Conservation (phyloP, 305 asterid species). For the Fraxinus xanthoxyloides region DNA sequence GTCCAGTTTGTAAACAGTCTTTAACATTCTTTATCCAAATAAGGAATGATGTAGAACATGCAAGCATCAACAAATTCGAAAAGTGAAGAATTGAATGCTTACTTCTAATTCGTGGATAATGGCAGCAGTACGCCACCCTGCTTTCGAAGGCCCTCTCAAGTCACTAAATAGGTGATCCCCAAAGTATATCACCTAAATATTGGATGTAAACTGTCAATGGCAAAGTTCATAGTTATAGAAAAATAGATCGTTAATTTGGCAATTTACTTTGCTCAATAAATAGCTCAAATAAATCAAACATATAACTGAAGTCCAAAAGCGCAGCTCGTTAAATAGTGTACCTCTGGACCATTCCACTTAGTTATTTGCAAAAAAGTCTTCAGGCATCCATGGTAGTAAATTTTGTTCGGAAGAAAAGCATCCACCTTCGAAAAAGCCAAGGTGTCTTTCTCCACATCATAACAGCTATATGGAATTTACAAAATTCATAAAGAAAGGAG, state of each 20-base stretch:
- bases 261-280: conserved; percentile 17
- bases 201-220: conserved; percentile 4
- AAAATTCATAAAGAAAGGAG: conserved; percentile 13
- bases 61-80: neutral
- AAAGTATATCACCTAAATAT: conserved; percentile 82
- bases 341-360: conserved; percentile 99
- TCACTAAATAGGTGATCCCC: conserved; percentile 98
- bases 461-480: conserved; percentile 55
- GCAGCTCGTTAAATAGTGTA: conserved; percentile 24
- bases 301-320: conserved; percentile 16
- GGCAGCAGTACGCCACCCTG: conserved; percentile 99
- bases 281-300: conserved; percentile 7
- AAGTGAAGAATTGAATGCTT: conserved; percentile 25
- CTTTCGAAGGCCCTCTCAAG: conserved; percentile 94
- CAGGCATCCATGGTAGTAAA: conserved; percentile 93
- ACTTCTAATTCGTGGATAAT: conserved; percentile 93
- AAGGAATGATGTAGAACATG: neutral
- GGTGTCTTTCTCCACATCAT: conserved; percentile 85
- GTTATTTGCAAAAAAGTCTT: conserved; percentile 88
- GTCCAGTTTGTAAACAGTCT: neutral
- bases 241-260: neutral
- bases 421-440: conserved; percentile 87
- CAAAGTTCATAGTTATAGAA: neutral
- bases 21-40: neutral
- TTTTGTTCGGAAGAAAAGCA: conserved; percentile 70